phyloP scores from a whole-genome alignment of 2,329 filamentous ascomycete species.

The Claviceps sp. region DNA sequence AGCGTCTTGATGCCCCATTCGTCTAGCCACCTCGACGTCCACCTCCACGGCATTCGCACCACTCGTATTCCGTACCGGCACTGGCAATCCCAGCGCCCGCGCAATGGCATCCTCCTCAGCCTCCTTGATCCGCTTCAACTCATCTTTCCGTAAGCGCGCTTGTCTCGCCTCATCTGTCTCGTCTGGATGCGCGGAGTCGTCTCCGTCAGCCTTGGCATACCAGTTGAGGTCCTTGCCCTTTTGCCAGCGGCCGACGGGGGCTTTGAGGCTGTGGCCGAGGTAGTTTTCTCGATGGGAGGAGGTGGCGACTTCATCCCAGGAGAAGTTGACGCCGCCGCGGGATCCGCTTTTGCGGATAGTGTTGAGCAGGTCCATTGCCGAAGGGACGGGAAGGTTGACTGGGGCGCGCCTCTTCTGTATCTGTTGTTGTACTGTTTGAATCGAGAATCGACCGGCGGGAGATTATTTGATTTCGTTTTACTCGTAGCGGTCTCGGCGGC shows the following conservation, averaged over 20 bases:
- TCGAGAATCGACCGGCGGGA: too few relatives aligned
- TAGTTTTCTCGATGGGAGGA: conserved; percentile 80
- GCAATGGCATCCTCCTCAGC: conserved; percentile 88
- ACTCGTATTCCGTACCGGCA: conserved; percentile 44
- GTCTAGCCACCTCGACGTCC: conserved; percentile 33
- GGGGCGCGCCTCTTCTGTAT: too few relatives aligned
- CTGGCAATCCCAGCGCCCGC: conserved; percentile 65
- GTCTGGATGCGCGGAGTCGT: conserved; percentile 26
- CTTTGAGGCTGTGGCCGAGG: conserved; percentile 83
- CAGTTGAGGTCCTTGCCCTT: conserved; percentile 55
- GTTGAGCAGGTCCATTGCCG: conserved; percentile 77
- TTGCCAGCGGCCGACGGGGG: conserved; percentile 85
- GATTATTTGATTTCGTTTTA: too few relatives aligned
- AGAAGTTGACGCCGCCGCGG: conserved; percentile 88
- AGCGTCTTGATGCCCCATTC: conserved; percentile 18
- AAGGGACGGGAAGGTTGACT: neutral
- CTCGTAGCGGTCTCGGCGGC: too few relatives aligned
- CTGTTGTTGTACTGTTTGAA: too few relatives aligned
- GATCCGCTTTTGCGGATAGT: conserved; percentile 84
- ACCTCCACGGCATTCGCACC: conserved; percentile 49
- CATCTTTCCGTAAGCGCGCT: conserved; percentile 54
- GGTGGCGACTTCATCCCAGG: conserved; percentile 85
- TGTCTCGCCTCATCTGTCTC: conserved; percentile 46
- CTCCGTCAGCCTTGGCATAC: conserved; percentile 43
- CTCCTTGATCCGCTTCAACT: conserved; percentile 73